Percentiles rank a stretch among this genome's conserved stretches.
Conservation (phyloP, 169 alveolate genomes). For the Theileria parva region DNA sequence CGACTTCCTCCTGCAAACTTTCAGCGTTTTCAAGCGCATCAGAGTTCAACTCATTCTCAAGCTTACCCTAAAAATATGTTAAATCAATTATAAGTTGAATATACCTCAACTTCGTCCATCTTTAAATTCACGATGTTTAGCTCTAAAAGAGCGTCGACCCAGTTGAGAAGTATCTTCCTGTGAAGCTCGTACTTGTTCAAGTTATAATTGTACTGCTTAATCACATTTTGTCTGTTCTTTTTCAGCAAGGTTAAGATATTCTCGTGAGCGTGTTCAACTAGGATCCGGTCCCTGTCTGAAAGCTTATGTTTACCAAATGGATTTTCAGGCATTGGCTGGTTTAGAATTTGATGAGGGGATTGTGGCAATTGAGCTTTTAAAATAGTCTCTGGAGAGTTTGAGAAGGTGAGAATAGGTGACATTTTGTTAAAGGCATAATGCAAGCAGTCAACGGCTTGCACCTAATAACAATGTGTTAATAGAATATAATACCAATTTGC, state of each 20-base stretch:
- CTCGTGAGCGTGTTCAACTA: slow-evolving; percentile 18
- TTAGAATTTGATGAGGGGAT: not conserved
- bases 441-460: slow-evolving; percentile 27
- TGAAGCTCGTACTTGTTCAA: slow-evolving; percentile 28
- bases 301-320: slow-evolving; percentile 10
- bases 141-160: slow-evolving; percentile 21
- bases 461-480: slow-evolving; percentile 10
- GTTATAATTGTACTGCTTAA: slow-evolving; percentile 19
- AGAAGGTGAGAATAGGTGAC: slow-evolving; percentile 42
- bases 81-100: not conserved
- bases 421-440: slow-evolving; percentile 12
- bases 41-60: not conserved
- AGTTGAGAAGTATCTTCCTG: slow-evolving; percentile 6
- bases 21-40: not conserved
- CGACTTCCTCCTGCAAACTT: slow-evolving; percentile 8
- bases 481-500: slow-evolving; percentile 29
- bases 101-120: slow-evolving; percentile 18
- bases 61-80: slow-evolving; percentile 8
- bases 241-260: slow-evolving; percentile 12
- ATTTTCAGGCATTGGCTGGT: slow-evolving; percentile 13
- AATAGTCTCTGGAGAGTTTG: not conserved
- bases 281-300: slow-evolving; percentile 1
- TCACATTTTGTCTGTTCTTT: not conserved
- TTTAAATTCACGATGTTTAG: slow-evolving; percentile 13
- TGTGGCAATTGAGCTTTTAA: not conserved